A percentile compares a stretch with the other conserved stretches of the same genome.
phyloP scores from a whole-genome alignment of 306 rosid genomes.

The Medicago lupulina region DNA sequence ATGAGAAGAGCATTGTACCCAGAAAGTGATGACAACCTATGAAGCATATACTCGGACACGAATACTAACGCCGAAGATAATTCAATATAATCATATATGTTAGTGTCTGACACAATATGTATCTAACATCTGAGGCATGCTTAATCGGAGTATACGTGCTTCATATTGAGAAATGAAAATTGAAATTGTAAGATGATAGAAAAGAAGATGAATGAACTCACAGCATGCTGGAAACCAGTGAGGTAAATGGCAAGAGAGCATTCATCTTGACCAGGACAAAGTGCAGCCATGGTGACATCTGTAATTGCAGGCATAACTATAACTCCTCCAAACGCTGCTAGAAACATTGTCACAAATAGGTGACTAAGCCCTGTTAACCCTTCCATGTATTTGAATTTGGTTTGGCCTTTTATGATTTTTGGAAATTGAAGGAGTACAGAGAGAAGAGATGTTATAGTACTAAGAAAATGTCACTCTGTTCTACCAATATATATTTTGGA shows the following conservation, averaged over 20 bases:
- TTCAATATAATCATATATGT: too few relatives aligned
- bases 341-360: slow-evolving; percentile 67
- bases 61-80: too few relatives aligned
- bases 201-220: slow-evolving; percentile 19
- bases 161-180: too few relatives aligned
- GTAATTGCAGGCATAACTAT: slow-evolving; percentile 62
- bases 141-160: too few relatives aligned
- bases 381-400: slow-evolving; percentile 19
- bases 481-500: too few relatives aligned
- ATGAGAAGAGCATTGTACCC: neutral
- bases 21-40: too few relatives aligned
- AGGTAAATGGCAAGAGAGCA: slow-evolving; percentile 94
- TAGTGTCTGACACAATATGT: too few relatives aligned
- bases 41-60: too few relatives aligned
- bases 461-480: too few relatives aligned
- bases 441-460: too few relatives aligned
- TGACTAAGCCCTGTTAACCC: slow-evolving; percentile 52
- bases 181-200: too few relatives aligned
- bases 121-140: too few relatives aligned
- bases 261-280: slow-evolving; percentile 71
- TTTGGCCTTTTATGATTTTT: neutral
- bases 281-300: slow-evolving; percentile 73
- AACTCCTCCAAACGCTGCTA: slow-evolving; percentile 39
- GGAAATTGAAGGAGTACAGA: neutral
- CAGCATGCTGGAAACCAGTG: slow-evolving; percentile 79